Evolutionary conservation across 495 filamentous ascomycete genomes (phyloP).

Genomic region (Letharia lupina): DNA sequence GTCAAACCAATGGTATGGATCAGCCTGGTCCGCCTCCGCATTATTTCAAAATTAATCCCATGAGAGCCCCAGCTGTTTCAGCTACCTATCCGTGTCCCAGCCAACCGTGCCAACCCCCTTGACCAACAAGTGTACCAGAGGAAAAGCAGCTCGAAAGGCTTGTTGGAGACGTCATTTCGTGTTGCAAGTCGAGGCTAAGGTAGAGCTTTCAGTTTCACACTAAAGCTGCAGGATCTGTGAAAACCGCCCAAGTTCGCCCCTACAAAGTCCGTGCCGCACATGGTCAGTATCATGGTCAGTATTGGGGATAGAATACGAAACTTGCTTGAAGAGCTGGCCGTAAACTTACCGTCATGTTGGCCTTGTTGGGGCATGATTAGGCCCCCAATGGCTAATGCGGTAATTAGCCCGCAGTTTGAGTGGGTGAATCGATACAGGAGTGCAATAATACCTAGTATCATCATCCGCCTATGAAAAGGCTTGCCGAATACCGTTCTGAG

Average conservation of each 20-base stretch:
- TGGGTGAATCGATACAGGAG: not conserved
- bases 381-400: not conserved
- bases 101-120: not conserved
- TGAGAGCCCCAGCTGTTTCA: not conserved
- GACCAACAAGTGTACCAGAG: not conserved
- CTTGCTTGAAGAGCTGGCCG: not conserved
- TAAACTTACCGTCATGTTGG: not conserved
- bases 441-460: not conserved
- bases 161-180: not conserved
- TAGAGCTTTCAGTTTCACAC: not conserved
- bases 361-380: not conserved
- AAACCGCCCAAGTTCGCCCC: not conserved
- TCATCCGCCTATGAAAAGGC: not conserved
- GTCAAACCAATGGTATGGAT: not conserved
- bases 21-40: conserved; percentile 6
- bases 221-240: not conserved
- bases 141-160: not conserved
- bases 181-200: not conserved
- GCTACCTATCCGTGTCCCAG: not conserved
- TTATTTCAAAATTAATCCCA: not conserved
- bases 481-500: not conserved
- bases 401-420: not conserved
- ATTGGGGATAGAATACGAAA: too few species aligned
- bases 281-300: not conserved
- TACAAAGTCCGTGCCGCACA: not conserved